A percentile compares a stretch with the other conserved stretches of the same genome.
These are phyloP conservation scores for Marvania coccoides DNA, from an alignment of 139 green algal species.

Conservation along the genomic window DNA sequence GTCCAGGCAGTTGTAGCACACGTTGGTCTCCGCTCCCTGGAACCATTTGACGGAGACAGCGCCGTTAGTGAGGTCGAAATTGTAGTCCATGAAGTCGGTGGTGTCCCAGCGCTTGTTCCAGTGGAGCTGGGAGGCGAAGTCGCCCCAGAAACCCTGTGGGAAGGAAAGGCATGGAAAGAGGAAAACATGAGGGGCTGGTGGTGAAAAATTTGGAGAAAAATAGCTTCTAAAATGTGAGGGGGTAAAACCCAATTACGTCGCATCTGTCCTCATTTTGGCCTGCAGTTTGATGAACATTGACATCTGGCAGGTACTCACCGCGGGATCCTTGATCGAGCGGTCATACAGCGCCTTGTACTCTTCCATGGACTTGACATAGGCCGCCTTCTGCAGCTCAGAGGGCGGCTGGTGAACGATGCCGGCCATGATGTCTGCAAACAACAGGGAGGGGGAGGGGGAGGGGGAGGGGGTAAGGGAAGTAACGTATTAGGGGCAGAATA, in stretches of 20 bases:
- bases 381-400: neutral
- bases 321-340: conserved; percentile 75
- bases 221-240: too few relatives aligned
- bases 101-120: conserved; percentile 77
- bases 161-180: neutral
- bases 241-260: too few relatives aligned
- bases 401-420: conserved; percentile 9
- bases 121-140: conserved; percentile 76
- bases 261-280: too few relatives aligned
- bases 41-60: conserved; percentile 60
- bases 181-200: neutral
- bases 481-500: too few relatives aligned
- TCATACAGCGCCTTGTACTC: conserved; percentile 85
- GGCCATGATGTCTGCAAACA: too few relatives aligned
- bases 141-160: conserved; percentile 73
- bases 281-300: neutral
- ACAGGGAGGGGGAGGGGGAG: too few relatives aligned
- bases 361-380: conserved; percentile 12
- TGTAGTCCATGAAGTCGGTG: conserved; percentile 27
- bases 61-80: conserved; percentile 60
- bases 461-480: too few relatives aligned
- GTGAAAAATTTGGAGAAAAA: too few relatives aligned
- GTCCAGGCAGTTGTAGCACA: conserved; percentile 69
- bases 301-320: conserved; percentile 12
- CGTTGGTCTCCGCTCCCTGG: conserved; percentile 58